Evolutionary conservation across 2,329 filamentous ascomycete species (phyloP).

Genomic region (Epichloe bromicola): DNA sequence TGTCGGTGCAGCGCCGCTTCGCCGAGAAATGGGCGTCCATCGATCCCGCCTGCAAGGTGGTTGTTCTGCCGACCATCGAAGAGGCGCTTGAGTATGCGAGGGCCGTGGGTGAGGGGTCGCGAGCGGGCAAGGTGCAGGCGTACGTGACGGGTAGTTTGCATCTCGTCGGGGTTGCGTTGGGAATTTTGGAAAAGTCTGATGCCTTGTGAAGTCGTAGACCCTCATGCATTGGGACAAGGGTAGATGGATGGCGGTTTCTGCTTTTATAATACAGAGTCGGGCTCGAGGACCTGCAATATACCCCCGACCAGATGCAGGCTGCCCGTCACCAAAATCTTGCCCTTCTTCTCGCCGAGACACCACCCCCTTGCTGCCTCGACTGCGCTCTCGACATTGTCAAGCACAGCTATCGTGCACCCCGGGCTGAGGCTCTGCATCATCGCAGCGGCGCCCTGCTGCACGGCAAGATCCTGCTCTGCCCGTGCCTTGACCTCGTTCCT

Average conservation of each 20-base stretch:
- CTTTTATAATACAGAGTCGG: conserved; percentile 22
- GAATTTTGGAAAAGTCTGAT: conserved; percentile 34
- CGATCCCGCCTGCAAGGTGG: conserved; percentile 32
- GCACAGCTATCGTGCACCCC: conserved; percentile 30
- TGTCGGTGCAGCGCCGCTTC: conserved; percentile 40
- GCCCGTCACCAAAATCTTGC: conserved; percentile 59
- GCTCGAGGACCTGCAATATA: conserved; percentile 57
- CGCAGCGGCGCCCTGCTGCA: conserved; percentile 54
- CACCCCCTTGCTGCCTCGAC: conserved; percentile 41
- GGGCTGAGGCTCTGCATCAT: conserved; percentile 46
- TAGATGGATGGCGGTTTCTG: too few species aligned
- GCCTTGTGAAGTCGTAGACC: conserved; percentile 19
- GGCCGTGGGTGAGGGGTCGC: conserved; percentile 17
- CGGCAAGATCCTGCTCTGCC: conserved; percentile 29
- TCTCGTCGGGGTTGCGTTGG: conserved; percentile 43
- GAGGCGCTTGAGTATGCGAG: conserved; percentile 38
- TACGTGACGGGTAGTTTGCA: conserved; percentile 52
- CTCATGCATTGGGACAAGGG: too few species aligned
- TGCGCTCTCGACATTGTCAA: conserved; percentile 60
- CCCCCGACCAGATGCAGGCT: conserved; percentile 77
- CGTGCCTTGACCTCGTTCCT: conserved; percentile 45
- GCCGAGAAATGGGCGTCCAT: conserved; percentile 36
- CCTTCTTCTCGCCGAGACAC: conserved; percentile 17
- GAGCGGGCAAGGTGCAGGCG: conserved; percentile 28
- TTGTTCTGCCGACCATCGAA: conserved; percentile 39